Evolutionary conservation across 1,284 basidiomycete species (phyloP), one percentile per base, ranked within the genome.

Genomic region (Hymenochaete sp.): DNA sequence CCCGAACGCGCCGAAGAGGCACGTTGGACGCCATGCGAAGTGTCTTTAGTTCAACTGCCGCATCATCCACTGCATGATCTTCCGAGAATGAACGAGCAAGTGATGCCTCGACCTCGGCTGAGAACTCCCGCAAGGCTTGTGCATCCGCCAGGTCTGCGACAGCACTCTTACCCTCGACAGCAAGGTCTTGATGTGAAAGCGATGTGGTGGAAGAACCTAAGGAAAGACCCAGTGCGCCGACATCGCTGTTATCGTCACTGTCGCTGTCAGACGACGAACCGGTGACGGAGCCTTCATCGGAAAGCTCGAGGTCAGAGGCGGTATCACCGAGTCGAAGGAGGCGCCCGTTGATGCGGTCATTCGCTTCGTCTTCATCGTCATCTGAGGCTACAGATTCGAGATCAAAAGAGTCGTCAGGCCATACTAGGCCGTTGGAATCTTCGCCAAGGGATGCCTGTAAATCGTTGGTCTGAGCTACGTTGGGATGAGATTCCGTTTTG

Each of bases 21-120:
- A 93, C 92, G 58, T 95, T 95, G 54, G 80, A 85, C 33, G 91
- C 89, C 92, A 95, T 95, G 38, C 92, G 81, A 44, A 95, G 73
- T 42, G 91, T 95, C 70, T 93, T 95, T 54, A 95, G 74, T 60
- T 95, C 91, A 55, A 95, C 89, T 0, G 88, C 75, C 1, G 91
- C 90, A 63, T 95, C 91, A 56, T 93, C 91, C 42, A 93, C 78
- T 3, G 84, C 86, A 65, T 95, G 92, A 1, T 75, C 80, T 63
- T 95, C 92, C n/a, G 79, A 71, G 60, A 93, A 93, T 18, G 92
- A 91, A 47, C 92, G 83, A 48, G 89, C 85, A 40, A 95, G 72
- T 13, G 89, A 92, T 52, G 82, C 82, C 13, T 62, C 67, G 39
- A 88, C 89, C 62, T 95, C 91, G 25, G 66, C 66, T 38, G 65